Evolutionary conservation across 192 early-diverging fungal species (phyloP).

Genomic region (Fimicolochytrium jonesii): DNA sequence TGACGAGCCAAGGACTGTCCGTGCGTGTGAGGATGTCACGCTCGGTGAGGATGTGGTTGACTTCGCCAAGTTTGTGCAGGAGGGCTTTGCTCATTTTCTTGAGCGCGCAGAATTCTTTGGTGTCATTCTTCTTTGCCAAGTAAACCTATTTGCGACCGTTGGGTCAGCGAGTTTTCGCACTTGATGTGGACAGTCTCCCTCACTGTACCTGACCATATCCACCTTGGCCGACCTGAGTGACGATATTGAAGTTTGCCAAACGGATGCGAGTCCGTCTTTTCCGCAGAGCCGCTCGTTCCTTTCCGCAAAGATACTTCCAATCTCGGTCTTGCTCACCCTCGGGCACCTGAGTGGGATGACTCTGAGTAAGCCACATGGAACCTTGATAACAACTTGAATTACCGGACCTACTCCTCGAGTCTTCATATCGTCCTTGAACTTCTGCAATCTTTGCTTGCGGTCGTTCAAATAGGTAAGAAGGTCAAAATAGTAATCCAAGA

Average conservation of each 20-base stretch:
- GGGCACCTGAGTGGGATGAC: conserved; percentile 34
- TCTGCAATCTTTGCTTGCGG: conserved; percentile 50
- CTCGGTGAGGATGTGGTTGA: conserved; percentile 63
- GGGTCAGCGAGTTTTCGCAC: no score
- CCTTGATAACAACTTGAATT: no score
- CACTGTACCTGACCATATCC: conserved; percentile 63
- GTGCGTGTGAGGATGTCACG: conserved; percentile 70
- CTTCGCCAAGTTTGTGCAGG: conserved; percentile 63
- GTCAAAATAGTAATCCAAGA: conserved; percentile 80
- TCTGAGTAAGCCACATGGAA: no score
- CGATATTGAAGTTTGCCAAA: conserved; percentile 62
- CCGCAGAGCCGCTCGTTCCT: conserved; percentile 60
- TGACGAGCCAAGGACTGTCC: conserved; percentile 79
- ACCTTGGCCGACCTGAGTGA: conserved; percentile 74
- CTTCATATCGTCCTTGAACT: conserved; percentile 51
- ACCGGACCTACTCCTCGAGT: no score
- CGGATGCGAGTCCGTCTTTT: conserved; percentile 64
- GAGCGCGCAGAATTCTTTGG: conserved; percentile 65
- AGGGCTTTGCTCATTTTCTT: conserved; percentile 75
- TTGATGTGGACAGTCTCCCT: no score
- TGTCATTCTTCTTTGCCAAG: conserved; percentile 66
- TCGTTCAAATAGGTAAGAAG: conserved; percentile 74
- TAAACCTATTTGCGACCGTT: no score
- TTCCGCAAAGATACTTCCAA: conserved; percentile 53
- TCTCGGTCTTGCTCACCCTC: conserved; percentile 45